These are phyloP conservation scores for Laguncularia racemosa DNA, from an alignment of 345 rosid genomes.

Conservation along the genomic window DNA sequence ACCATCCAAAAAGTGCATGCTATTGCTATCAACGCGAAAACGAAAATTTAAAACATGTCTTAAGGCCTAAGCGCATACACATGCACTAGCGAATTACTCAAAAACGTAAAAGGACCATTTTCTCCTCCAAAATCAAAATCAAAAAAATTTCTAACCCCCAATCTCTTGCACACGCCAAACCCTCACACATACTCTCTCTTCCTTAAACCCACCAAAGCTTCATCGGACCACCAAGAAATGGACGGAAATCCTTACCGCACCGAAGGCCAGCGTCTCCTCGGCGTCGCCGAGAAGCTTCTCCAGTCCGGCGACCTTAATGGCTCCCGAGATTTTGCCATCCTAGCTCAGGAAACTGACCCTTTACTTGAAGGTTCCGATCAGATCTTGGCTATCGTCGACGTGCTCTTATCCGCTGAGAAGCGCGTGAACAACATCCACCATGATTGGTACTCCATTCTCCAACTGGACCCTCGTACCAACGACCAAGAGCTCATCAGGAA, in stretches of 20 bases:
- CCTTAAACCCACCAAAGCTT: background rate
- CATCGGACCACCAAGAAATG: conserved; percentile 26
- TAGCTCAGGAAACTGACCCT: conserved; percentile 82
- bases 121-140: too few species aligned
- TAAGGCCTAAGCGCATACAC: too few species aligned
- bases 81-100: too few species aligned
- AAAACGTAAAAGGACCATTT: too few species aligned
- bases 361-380: conserved; percentile 83
- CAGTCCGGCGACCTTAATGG: conserved; percentile 58
- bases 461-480: conserved; percentile 40
- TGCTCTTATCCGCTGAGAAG: conserved; percentile 53
- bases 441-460: conserved; percentile 84
- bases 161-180: background rate
- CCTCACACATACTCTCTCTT: background rate
- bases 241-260: conserved; percentile 33
- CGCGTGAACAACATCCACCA: conserved; percentile 49
- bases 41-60: too few species aligned
- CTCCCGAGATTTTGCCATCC: conserved; percentile 64
- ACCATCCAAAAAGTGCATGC: too few species aligned
- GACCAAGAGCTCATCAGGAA: conserved; percentile 65
- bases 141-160: background rate
- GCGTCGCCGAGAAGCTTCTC: conserved; percentile 79
- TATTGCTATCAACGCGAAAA: too few species aligned
- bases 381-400: conserved; percentile 82
- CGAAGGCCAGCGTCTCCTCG: conserved; percentile 81